Percentiles rank a stretch among this genome's conserved stretches.
phyloP scores from a whole-genome alignment of 768 basidiomycete genomes.

The Suillus fuscotomentosus region DNA sequence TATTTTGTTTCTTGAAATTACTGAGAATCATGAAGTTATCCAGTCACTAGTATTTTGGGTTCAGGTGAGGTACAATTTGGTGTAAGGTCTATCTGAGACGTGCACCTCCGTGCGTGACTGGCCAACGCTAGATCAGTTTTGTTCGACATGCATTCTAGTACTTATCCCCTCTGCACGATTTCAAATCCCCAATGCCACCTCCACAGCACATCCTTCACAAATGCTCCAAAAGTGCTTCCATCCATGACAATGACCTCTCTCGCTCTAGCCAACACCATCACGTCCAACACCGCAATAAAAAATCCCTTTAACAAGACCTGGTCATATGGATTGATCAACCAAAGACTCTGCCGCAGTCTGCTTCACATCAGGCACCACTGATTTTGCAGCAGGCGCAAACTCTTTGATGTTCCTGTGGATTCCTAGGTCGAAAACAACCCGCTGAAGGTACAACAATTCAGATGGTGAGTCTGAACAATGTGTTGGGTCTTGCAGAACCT shows the following conservation, averaged over 20 bases:
- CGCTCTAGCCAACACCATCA: conserved; percentile 62
- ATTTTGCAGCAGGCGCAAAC: conserved; percentile 31
- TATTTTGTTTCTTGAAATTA: background rate
- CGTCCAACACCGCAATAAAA: conserved; percentile 66
- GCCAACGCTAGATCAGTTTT: background rate
- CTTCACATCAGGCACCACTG: conserved; percentile 22
- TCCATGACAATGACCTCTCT: conserved; percentile 63
- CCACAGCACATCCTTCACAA: conserved; percentile 69
- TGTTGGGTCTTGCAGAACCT: too few relatives aligned
- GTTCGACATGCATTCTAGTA: background rate
- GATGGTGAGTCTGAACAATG: too few relatives aligned
- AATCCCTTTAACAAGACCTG: conserved; percentile 44
- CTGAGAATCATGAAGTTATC: background rate
- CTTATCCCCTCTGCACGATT: conserved; percentile 48
- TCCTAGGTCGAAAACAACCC: conserved; percentile 59
- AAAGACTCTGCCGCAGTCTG: conserved; percentile 41
- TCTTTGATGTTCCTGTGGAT: conserved; percentile 46
- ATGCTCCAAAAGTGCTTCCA: conserved; percentile 74
- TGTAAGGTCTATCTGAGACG: background rate
- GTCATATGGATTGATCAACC: conserved; percentile 45
- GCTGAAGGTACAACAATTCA: too few relatives aligned
- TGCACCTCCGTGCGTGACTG: background rate
- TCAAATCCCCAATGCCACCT: conserved; percentile 50
- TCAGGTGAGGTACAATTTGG: background rate
- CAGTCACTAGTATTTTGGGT: background rate